Conservation (phyloP, 139 green algal species). For the Closterium sp. region DNA sequence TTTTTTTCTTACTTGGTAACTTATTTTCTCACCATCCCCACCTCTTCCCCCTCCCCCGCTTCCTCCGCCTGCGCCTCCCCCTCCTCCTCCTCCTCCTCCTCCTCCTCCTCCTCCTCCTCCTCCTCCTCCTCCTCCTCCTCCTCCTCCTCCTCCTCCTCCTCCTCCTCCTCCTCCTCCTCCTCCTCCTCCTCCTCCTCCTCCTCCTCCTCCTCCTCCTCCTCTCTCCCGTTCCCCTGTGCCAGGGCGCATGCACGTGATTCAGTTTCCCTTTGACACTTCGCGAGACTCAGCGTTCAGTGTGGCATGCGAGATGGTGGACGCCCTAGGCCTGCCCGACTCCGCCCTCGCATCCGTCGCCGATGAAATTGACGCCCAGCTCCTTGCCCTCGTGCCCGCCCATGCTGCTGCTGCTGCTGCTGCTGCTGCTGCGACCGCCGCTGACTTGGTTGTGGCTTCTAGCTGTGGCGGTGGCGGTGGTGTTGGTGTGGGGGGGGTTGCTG, state of each 20-base stretch:
- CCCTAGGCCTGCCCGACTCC: conserved; percentile 61
- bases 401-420: neutral
- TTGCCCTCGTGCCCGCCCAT: conserved; percentile 5
- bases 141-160: neutral
- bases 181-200: neutral
- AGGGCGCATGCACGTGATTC: conserved; percentile 71
- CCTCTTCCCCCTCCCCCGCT: too few species aligned
- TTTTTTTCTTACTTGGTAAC: neutral
- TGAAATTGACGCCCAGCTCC: conserved; percentile 50
- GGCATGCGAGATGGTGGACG: conserved; percentile 89
- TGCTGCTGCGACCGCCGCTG: neutral
- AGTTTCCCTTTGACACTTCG: conserved; percentile 87
- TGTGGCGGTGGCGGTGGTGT: neutral
- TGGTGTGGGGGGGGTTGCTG: neutral
- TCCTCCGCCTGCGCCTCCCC: too few species aligned
- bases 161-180: neutral
- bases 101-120: too few species aligned
- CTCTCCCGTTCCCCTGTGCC: neutral
- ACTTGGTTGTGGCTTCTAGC: neutral
- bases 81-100: too few species aligned
- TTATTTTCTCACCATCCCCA: neutral
- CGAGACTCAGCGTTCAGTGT: conserved; percentile 83
- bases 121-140: too few species aligned
- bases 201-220: neutral
- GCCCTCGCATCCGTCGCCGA: conserved; percentile 42